Evolutionary conservation across 2,329 filamentous ascomycete genomes (phyloP).

Genomic region (Aspergillus fructus): DNA sequence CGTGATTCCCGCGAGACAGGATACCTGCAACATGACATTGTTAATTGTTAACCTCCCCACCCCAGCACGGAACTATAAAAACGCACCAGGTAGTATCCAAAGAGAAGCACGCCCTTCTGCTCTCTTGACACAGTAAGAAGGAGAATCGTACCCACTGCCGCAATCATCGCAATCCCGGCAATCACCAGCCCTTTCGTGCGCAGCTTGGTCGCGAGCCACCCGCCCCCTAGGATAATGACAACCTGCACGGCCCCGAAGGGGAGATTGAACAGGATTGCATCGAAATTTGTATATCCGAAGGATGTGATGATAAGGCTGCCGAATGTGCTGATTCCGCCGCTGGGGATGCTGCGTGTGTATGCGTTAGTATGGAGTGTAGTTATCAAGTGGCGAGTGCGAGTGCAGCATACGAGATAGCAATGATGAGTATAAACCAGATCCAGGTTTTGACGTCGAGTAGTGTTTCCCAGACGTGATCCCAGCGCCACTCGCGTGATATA

Average conservation of each 20-base stretch:
- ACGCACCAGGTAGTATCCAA: constrained; percentile 52
- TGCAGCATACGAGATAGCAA: constrained; percentile 23
- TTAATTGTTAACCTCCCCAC: too few relatives aligned
- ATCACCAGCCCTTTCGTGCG: constrained; percentile 49
- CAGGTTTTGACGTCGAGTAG: constrained; percentile 36
- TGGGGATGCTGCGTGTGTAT: constrained; percentile 30
- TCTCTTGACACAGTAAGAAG: constrained; percentile 50
- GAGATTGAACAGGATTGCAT: constrained; percentile 44
- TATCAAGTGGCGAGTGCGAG: too few relatives aligned
- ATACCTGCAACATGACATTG: constrained; percentile 17
- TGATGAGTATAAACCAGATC: constrained; percentile 32
- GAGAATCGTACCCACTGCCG: constrained; percentile 46
- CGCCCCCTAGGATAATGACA: constrained; percentile 31
- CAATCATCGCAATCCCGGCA: constrained; percentile 37
- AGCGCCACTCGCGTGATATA: constrained; percentile 53
- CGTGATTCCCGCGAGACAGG: constrained; percentile 35
- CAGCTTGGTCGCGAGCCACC: constrained; percentile 44
- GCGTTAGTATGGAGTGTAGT: too few relatives aligned
- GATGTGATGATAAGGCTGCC: constrained; percentile 44
- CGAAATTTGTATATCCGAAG: constrained; percentile 42
- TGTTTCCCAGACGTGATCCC: constrained; percentile 46
- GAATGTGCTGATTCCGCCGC: constrained; percentile 40
- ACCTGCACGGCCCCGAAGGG: constrained; percentile 42
- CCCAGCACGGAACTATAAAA: too few relatives aligned
- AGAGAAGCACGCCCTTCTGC: constrained; percentile 50